These are phyloP conservation scores for Linum trigynum DNA, from an alignment of 345 rosid genomes.

Conservation along the genomic window DNA sequence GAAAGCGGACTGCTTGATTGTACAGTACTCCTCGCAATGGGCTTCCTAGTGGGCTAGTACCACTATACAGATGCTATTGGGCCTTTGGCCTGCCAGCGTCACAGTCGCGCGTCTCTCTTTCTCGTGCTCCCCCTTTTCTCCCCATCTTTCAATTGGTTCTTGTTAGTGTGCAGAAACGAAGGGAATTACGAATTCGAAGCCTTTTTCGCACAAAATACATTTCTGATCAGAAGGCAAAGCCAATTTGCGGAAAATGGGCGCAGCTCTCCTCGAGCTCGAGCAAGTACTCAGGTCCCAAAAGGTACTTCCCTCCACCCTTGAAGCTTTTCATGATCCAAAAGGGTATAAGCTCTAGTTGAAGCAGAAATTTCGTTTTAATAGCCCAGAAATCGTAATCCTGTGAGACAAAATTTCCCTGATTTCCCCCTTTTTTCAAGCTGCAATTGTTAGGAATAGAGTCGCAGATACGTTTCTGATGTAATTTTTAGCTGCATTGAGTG, in stretches of 20 bases:
- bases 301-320: slow-evolving; percentile 19
- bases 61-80: background rate
- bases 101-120: background rate
- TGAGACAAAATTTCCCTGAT: background rate
- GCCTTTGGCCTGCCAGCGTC: background rate
- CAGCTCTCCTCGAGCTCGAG: slow-evolving; percentile 30
- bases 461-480: too few relatives aligned
- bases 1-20: too few relatives aligned
- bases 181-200: background rate
- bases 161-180: background rate
- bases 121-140: background rate
- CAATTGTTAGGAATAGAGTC: background rate
- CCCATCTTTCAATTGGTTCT: background rate
- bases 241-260: slow-evolving; percentile 28
- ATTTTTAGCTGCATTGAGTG: background rate
- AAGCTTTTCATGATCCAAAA: background rate
- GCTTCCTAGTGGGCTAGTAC: too few relatives aligned
- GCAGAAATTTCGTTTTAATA: background rate
- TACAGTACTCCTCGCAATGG: too few relatives aligned
- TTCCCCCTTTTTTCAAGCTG: too few relatives aligned
- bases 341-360: background rate
- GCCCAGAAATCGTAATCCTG: background rate
- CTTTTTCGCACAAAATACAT: background rate
- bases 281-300: slow-evolving; percentile 23
- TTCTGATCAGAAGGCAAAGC: slow-evolving; percentile 5